Evolutionary conservation across 768 basidiomycete genomes (phyloP).

Genomic region (Pholiota molesta): DNA sequence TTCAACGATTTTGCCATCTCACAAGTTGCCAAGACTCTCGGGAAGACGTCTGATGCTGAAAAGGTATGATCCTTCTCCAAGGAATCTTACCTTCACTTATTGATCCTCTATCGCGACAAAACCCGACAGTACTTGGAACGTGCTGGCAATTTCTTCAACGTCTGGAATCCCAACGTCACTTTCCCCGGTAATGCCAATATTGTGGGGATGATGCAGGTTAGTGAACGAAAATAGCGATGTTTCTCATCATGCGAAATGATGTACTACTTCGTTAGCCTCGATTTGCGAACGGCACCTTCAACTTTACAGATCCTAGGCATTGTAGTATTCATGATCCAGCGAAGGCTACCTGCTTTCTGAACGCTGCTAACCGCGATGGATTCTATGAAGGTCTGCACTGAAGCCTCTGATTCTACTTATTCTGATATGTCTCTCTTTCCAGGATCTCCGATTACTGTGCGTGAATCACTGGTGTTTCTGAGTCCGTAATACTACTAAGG

Average conservation of each 20-base stretch:
- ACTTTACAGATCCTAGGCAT: constrained; percentile 67
- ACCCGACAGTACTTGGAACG: constrained; percentile 55
- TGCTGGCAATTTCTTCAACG: constrained; percentile 58
- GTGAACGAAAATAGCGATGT: not conserved
- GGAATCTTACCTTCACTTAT: too few relatives aligned
- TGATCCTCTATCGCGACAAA: not conserved
- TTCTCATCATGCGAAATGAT: not conserved
- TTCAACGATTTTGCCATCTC: constrained; percentile 68
- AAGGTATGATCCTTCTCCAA: constrained; percentile 40
- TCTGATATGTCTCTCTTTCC: not conserved
- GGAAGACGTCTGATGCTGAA: constrained; percentile 47
- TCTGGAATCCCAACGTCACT: constrained; percentile 60
- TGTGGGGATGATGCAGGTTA: constrained; percentile 64
- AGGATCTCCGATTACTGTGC: constrained; percentile 60
- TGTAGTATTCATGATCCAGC: constrained; percentile 66
- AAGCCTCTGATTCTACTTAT: not conserved
- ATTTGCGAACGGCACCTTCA: constrained; percentile 59
- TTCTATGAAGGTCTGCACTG: constrained; percentile 54
- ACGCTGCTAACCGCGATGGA: constrained; percentile 56
- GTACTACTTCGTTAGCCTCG: constrained; percentile 43
- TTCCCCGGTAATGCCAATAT: constrained; percentile 51
- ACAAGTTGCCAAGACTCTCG: constrained; percentile 61
- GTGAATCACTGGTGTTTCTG: constrained; percentile 17
- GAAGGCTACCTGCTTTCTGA: constrained; percentile 60
- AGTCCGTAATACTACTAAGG: not conserved